Base-by-base conservation (phyloP, 2,329 filamentous ascomycete species). In the Aspergillus novoparasiticus region DNA sequence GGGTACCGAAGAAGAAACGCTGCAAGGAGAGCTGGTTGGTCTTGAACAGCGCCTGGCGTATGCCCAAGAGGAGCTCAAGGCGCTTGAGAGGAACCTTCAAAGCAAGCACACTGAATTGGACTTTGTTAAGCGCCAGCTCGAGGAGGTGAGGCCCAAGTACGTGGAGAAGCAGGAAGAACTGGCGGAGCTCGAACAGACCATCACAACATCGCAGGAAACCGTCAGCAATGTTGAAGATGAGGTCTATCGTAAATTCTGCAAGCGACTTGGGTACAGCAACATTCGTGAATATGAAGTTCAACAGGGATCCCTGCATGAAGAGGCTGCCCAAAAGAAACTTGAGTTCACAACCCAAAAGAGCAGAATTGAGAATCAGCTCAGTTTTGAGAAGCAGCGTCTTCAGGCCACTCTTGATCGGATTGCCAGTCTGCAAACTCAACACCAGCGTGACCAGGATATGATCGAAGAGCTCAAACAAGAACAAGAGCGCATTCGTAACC, bases 261-360 rank as follows among this genome's bases (percentile, higher is more conserved):
- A 88, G 70, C 88, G 91, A 60, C 87, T 97, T 23, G 93, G 94
- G 0, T 98, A 97, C 76, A 85, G 87, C 62, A 90, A 96, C 72
- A 96, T 99, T 67, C 91, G 94, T 63, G 91, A 93, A 62, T 99
- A 98, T 72, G 93, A 98, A 75, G 90, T 90, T 30, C 94, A 96
- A 69, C 95, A 98, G 79, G 94, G 95, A 56, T 93, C 91, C 48
- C 82, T 96, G 56, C 94, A 98, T 77, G 92, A 97, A 76, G 93
- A 98, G 75, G 91, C 92, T 51, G 89, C 90, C 0, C 89, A 95
- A 78, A 94, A 94, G 82, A 92, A 92, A 66, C 89, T 91, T 59
- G 89, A 94, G 68, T 98, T 97, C 71, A 91, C 90, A 61, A 89
- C 90, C 4, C 95, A 99, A 75, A 86, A 85, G 69, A 87, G 84